Base-by-base conservation (phyloP, 2,329 filamentous ascomycete species). In the Fusarium sublunatum region DNA sequence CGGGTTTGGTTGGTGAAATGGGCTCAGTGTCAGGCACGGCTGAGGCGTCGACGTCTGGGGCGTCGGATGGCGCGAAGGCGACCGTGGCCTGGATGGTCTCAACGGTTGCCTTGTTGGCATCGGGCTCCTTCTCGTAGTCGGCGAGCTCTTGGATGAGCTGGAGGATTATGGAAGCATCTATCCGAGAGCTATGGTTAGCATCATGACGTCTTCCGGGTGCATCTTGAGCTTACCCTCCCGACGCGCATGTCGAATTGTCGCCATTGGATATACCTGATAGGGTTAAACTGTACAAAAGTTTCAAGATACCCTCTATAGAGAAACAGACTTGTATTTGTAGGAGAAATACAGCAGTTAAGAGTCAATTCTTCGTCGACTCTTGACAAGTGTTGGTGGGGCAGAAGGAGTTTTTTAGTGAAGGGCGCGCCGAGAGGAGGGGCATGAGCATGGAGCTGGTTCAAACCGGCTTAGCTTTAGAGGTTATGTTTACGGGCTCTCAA, bases 91-190 rank as follows among this genome's bases (percentile, higher is more conserved):
- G 78, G 32, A 98, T 88, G 24, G 85, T 87, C 29, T 88, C 84
- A 64, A 91, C 85, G 25, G 93, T 98, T 0, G 94, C 93, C 73
- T 92, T 83, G 65, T 96, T 92, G 65, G 83, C 79, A 68, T 88
- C 81, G 3, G 88, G 81, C 71, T 91, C 90, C 26, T 94, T 88
- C 76, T 97, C 93, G 80, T 97, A 97, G 69, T 88, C 86, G 67
- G 94, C 94, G 8, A 98, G 88, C 73, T 93, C 94, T 51, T 87
- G 85, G 77, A 98, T 93, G 72, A 97, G 83, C 66, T 82, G 78
- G 25, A 97, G 86, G 75, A 98, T 97, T n/a, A 82, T 81, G 24
- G 88, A 86, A 54, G 96, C 86, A 72, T 98, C 94, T 96, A 65
- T 13, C 53, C 39, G 10, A 68, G 25, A 61, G 58, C 24, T 29